Conservation (phyloP, 2,329 filamentous ascomycete genomes). For the Calonectria hongkongensis region DNA sequence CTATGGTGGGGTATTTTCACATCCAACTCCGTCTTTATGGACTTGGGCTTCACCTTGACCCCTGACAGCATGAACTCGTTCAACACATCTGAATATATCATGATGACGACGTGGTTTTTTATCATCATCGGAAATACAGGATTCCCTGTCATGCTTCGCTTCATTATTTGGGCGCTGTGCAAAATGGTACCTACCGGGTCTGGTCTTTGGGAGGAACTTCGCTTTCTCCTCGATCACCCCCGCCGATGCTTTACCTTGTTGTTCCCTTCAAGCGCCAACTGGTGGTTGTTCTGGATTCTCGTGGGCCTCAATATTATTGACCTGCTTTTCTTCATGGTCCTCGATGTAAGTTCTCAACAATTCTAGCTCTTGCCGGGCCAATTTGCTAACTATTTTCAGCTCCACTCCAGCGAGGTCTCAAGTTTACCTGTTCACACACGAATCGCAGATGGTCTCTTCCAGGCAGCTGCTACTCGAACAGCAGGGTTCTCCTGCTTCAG, state of each 20-base stretch:
- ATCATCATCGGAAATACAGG: conserved; percentile 97
- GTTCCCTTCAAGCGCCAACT: conserved; percentile 92
- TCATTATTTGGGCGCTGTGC: conserved; percentile 90
- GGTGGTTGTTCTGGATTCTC: conserved; percentile 95
- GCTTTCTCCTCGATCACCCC: conserved; percentile 94
- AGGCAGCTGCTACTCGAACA: conserved; percentile 91
- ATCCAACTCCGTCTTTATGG: conserved; percentile 91
- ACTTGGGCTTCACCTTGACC: conserved; percentile 94
- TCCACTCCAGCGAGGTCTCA: conserved; percentile 82
- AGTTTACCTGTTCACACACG: conserved; percentile 82
- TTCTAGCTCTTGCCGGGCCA: background rate
- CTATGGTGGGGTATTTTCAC: conserved; percentile 97
- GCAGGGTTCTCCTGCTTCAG: conserved; percentile 92
- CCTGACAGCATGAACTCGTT: conserved; percentile 97
- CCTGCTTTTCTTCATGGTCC: conserved; percentile 91
- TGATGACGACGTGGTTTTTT: conserved; percentile 87
- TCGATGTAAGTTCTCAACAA: conserved; percentile 80
- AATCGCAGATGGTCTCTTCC: conserved; percentile 91
- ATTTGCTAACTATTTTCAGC: conserved; percentile 64
- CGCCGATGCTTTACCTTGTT: conserved; percentile 96
- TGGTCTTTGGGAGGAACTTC: conserved; percentile 90
- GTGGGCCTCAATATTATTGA: conserved; percentile 89
- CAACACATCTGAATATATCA: conserved; percentile 82
- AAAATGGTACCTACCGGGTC: conserved; percentile 78
- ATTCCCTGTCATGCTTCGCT: conserved; percentile 94